phyloP scores from a whole-genome alignment of 177 flowering plant genomes.

The Vitis hybrid region DNA sequence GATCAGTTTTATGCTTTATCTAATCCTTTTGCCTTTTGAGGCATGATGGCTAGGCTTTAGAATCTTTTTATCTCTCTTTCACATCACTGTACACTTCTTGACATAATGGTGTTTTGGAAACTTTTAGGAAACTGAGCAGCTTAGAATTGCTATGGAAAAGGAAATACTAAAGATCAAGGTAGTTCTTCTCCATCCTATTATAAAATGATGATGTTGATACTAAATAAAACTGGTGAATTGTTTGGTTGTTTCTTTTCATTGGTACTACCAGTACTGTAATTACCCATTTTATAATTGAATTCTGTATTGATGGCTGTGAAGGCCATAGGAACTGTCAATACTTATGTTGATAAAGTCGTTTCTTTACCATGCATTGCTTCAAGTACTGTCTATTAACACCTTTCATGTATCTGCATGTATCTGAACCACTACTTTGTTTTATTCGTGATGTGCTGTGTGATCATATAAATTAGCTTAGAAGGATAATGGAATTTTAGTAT shows the following conservation, averaged over 20 bases:
- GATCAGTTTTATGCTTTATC: neutral
- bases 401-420: neutral
- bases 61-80: neutral
- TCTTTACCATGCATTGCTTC: neutral
- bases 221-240: neutral
- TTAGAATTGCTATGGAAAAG: slow-evolving; percentile 30
- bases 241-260: neutral
- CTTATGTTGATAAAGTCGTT: neutral
- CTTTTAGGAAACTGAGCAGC: slow-evolving; percentile 42
- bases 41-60: neutral
- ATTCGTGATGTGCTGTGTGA: neutral
- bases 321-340: neutral
- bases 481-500: neutral
- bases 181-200: neutral
- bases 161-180: slow-evolving; percentile 39
- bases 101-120: slow-evolving; percentile 10
- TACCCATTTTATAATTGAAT: neutral
- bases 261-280: neutral
- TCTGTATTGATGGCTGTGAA: neutral
- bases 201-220: neutral
- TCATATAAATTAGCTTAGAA: neutral
- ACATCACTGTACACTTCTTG: slow-evolving; percentile 5
- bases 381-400: neutral
- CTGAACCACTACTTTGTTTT: neutral
- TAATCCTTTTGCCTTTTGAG: neutral